Conservation (phyloP, 371 early-diverging fungal genomes). For the Mucor circinelloides region DNA sequence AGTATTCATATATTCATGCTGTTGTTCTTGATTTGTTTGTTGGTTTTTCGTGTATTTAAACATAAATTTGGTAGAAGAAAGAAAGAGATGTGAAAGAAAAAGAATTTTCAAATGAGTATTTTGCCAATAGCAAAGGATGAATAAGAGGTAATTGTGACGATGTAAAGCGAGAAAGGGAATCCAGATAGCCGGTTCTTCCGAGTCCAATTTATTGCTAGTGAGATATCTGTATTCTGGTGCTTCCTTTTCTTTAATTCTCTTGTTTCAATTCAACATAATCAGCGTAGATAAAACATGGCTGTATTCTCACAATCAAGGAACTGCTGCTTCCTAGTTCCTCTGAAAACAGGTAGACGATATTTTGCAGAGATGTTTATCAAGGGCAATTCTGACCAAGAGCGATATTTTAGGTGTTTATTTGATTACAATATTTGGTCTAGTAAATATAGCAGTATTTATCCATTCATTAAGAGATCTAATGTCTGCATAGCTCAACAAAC, state of each 20-base stretch:
- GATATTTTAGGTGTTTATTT: conserved; percentile 22
- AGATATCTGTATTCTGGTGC: background rate
- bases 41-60: background rate
- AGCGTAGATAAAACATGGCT: background rate
- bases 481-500: conserved; percentile 27
- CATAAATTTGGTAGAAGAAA: background rate
- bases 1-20: background rate
- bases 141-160: background rate
- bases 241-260: background rate
- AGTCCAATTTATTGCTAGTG: background rate
- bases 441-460: background rate
- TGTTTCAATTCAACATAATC: background rate
- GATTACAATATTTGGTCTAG: conserved; percentile 30
- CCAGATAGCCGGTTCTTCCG: background rate
- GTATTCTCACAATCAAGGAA: conserved; percentile 8
- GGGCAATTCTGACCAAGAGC: background rate
- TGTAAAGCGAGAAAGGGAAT: background rate
- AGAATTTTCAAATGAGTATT: background rate
- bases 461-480: background rate
- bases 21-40: background rate
- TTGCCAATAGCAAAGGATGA: background rate
- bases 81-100: background rate
- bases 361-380: background rate
- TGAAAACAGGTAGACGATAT: conserved; percentile 7
- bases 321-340: conserved; percentile 6